Conservation (phyloP, 1,284 basidiomycete species). For the Puccinia novopanici region DNA sequence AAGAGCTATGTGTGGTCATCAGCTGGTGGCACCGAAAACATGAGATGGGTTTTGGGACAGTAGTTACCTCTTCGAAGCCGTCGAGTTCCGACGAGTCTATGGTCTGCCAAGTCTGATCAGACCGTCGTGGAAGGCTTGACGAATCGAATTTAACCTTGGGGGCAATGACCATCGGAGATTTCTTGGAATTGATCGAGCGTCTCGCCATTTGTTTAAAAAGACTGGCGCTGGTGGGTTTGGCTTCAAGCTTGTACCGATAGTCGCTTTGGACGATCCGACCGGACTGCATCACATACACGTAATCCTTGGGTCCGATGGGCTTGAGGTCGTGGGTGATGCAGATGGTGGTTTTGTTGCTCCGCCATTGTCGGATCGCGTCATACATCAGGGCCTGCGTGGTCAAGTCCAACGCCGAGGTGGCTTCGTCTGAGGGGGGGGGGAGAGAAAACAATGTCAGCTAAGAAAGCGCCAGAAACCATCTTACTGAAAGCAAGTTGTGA, state of each 20-base stretch:
- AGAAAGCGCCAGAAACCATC: not conserved
- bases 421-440: conserved; percentile 71
- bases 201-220: conserved; percentile 31
- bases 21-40: conserved; percentile 2
- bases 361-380: conserved; percentile 81
- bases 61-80: not conserved
- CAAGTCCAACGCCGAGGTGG: conserved; percentile 89
- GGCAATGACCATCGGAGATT: not conserved
- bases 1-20: not conserved
- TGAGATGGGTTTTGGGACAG: not conserved
- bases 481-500: not conserved
- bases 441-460: not conserved
- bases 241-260: conserved; percentile 73
- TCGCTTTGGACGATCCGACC: conserved; percentile 85
- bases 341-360: conserved; percentile 81
- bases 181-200: conserved; percentile 11
- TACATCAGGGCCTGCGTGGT: conserved; percentile 84
- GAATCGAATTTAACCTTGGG: conserved; percentile 10
- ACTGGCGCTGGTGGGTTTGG: conserved; percentile 53
- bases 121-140: not conserved
- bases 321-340: conserved; percentile 94
- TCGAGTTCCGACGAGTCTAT: not conserved
- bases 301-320: conserved; percentile 75
- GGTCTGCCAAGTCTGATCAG: conserved; percentile 17
- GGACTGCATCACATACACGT: conserved; percentile 84